phyloP scores from a whole-genome alignment of 768 basidiomycete genomes.

The Tulasnella sp. region DNA sequence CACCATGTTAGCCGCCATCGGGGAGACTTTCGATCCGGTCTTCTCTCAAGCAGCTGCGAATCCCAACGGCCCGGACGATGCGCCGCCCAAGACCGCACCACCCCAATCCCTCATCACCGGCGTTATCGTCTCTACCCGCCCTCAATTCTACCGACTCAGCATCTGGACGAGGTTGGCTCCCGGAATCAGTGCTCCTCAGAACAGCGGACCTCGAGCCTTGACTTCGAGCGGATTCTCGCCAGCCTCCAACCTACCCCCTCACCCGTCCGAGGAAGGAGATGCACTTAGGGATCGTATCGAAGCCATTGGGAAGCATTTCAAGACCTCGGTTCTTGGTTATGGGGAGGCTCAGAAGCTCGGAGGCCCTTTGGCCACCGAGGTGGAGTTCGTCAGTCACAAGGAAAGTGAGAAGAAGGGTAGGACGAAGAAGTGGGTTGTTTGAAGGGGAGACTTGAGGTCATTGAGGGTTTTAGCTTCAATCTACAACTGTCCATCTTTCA shows the following conservation, averaged over 20 bases:
- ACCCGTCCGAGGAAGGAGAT: conserved; percentile 45
- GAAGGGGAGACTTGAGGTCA: background rate
- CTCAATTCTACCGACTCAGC: conserved; percentile 91
- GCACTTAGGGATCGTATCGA: conserved; percentile 75
- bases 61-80: conserved; percentile 42
- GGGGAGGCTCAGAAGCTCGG: conserved; percentile 65
- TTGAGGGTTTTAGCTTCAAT: background rate
- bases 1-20: conserved; percentile 99
- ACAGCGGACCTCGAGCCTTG: conserved; percentile 13
- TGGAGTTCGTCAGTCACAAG: conserved; percentile 91
- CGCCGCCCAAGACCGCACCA: conserved; percentile 47
- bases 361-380: conserved; percentile 89
- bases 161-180: conserved; percentile 96
- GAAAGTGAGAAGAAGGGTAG: conserved; percentile 89
- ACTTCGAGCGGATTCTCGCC: conserved; percentile 22
- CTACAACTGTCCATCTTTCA: background rate
- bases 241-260: conserved; percentile 8
- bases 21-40: conserved; percentile 95
- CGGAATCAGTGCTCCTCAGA: conserved; percentile 7
- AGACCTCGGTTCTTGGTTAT: conserved; percentile 83
- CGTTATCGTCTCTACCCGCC: conserved; percentile 91
- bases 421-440: conserved; percentile 48
- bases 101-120: conserved; percentile 71
- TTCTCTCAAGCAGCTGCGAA: conserved; percentile 49
- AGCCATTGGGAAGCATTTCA: conserved; percentile 85